Evolutionary conservation across 441 rosid genomes (phyloP).

Genomic region (Bocquillonia castaneifolia): DNA sequence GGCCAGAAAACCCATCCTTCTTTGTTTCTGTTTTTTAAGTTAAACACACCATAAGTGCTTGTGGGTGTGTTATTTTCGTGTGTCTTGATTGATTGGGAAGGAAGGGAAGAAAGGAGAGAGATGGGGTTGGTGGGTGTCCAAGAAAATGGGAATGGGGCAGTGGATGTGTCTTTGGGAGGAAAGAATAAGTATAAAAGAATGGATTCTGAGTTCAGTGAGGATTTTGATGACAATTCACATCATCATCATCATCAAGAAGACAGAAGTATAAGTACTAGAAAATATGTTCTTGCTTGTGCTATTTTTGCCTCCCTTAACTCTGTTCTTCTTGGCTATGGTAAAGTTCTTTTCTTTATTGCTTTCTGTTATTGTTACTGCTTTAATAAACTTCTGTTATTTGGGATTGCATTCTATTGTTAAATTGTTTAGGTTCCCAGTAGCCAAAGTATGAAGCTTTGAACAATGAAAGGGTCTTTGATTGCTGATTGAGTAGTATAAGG

Average conservation of each 20-base stretch:
- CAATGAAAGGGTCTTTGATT: background rate
- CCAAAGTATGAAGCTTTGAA: background rate
- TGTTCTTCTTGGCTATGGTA: conserved; percentile 93
- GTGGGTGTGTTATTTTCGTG: conserved; percentile 1
- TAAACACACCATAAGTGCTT: conserved; percentile 1
- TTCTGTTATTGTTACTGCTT: background rate
- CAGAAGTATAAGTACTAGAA: conserved; percentile 43
- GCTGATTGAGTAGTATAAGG: conserved; percentile 3
- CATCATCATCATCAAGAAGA: conserved; percentile 25
- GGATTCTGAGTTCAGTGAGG: conserved; percentile 51
- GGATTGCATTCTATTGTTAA: too few relatives aligned
- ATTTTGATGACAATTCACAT: conserved; percentile 32
- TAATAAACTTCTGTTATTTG: background rate
- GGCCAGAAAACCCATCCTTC: too few relatives aligned
- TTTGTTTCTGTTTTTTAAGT: background rate
- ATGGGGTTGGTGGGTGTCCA: conserved; percentile 54
- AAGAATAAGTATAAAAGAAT: conserved; percentile 72
- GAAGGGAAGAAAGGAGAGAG: conserved; percentile 22
- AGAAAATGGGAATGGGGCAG: conserved; percentile 42
- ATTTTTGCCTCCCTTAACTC: conserved; percentile 77
- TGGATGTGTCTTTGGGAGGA: conserved; percentile 38
- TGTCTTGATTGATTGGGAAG: background rate
- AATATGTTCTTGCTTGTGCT: conserved; percentile 72
- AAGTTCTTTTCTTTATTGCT: conserved; percentile 7
- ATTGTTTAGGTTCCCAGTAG: background rate